These are phyloP conservation scores for Gloeophyllum trabeum DNA, from an alignment of 768 basidiomycete species.

Conservation along the genomic window DNA sequence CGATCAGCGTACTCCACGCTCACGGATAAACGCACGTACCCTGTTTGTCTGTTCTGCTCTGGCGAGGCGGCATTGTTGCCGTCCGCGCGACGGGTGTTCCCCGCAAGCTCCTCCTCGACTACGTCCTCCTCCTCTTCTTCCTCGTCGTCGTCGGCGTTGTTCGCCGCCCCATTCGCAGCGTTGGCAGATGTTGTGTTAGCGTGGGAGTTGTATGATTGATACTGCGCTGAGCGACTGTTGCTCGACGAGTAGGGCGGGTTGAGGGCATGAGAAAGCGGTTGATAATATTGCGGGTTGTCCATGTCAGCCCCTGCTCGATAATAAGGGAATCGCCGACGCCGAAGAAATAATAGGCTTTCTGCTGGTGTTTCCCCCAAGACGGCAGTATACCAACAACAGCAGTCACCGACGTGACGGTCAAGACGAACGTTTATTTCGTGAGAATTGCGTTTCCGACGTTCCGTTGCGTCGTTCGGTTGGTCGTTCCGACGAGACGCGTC, in stretches of 20 bases:
- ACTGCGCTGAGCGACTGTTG: conserved; percentile 10
- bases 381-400: too few species aligned
- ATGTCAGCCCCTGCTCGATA: conserved; percentile 13
- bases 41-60: conserved; percentile 13
- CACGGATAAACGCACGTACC: conserved; percentile 15
- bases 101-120: conserved; percentile 66
- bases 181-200: conserved; percentile 13
- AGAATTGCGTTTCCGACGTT: too few species aligned
- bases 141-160: conserved; percentile 16
- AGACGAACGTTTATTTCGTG: too few species aligned
- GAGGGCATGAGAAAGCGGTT: conserved; percentile 70
- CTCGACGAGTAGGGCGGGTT: conserved; percentile 32
- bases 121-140: conserved; percentile 60
- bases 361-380: too few species aligned
- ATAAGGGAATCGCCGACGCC: too few species aligned
- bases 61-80: conserved; percentile 1
- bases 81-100: conserved; percentile 41
- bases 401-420: too few species aligned
- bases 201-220: conserved; percentile 11
- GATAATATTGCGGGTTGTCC: conserved; percentile 73
- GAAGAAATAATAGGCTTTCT: too few species aligned
- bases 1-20: background rate
- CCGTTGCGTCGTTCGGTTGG: too few species aligned
- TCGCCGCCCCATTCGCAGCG: background rate
- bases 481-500: too few species aligned